phyloP scores from a whole-genome alignment of 805 yeast genomes.

The Dipodascus geniculatus region DNA sequence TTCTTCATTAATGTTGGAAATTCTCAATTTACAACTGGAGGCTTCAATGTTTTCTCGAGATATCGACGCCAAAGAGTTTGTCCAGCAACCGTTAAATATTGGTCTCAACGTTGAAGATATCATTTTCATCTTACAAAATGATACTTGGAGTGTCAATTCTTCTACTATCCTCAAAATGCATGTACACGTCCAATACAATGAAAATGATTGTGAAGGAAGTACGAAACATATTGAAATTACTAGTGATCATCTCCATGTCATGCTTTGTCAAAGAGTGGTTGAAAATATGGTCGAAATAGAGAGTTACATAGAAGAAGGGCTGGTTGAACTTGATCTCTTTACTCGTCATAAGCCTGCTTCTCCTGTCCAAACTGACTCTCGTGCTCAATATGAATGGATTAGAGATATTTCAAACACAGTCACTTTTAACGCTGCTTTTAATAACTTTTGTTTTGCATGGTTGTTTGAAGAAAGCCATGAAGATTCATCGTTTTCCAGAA shows the following conservation, averaged over 20 bases:
- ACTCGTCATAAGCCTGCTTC: conserved; percentile 4
- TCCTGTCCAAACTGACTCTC: conserved; percentile 3
- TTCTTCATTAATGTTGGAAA: conserved; percentile 1
- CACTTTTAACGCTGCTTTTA: conserved; percentile 6
- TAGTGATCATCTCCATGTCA: conserved; percentile 46
- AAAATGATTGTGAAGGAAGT: neutral
- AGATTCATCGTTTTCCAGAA: conserved; percentile 12
- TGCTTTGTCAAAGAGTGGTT: conserved; percentile 41
- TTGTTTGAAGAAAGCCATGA: conserved; percentile 36
- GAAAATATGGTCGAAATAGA: conserved; percentile 19
- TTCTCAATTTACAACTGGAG: neutral
- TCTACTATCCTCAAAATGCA: conserved; percentile 3
- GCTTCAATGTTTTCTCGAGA: conserved; percentile 2
- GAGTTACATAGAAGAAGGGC: neutral
- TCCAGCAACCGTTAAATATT: conserved; percentile 1
- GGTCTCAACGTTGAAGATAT: conserved; percentile 2
- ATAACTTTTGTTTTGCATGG: conserved; percentile 72
- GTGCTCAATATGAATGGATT: neutral
- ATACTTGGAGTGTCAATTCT: neutral
- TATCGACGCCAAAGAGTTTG: neutral
- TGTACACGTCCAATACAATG: neutral
- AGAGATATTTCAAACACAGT: neutral
- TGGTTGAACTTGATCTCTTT: conserved; percentile 5
- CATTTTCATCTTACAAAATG: neutral
- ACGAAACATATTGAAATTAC: conserved; percentile 17